Conservation (phyloP, 139 green algal genomes). For the Micromonas pusilla region DNA sequence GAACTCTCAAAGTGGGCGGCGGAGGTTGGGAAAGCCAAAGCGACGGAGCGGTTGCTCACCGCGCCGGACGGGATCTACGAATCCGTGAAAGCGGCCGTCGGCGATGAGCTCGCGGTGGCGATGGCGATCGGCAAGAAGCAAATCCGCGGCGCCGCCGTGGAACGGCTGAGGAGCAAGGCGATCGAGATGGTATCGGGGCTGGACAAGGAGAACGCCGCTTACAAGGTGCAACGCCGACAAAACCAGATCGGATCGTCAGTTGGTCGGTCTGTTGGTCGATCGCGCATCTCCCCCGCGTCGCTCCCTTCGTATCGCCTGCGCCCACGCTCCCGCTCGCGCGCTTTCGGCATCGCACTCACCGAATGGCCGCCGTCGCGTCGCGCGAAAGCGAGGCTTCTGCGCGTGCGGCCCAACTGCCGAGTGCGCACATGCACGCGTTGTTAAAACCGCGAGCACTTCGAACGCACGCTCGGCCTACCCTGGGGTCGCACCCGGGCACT, state of each 20-base stretch:
- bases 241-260: no score
- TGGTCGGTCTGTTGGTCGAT: no score
- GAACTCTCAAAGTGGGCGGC: slow-evolving; percentile 63
- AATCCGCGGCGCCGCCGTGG: slow-evolving; percentile 26
- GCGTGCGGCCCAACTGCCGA: slow-evolving; percentile 9
- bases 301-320: not conserved
- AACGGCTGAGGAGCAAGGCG: slow-evolving; percentile 5
- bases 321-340: no score
- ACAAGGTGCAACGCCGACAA: no score
- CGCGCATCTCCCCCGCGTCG: not conserved
- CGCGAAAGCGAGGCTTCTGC: no score
- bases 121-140: slow-evolving; percentile 47
- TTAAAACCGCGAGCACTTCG: not conserved
- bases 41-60: slow-evolving; percentile 39
- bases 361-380: not conserved
- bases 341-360: slow-evolving; percentile 11
- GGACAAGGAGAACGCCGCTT: not conserved
- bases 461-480: slow-evolving; percentile 11
- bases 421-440: slow-evolving; percentile 8
- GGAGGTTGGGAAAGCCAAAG: slow-evolving; percentile 67
- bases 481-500: slow-evolving; percentile 16
- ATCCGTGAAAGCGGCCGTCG: slow-evolving; percentile 43
- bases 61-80: slow-evolving; percentile 52
- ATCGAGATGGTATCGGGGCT: slow-evolving; percentile 23
- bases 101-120: slow-evolving; percentile 34